Base-by-base conservation (phyloP, 768 basidiomycete genomes). In the Mycena albidolilacea region DNA sequence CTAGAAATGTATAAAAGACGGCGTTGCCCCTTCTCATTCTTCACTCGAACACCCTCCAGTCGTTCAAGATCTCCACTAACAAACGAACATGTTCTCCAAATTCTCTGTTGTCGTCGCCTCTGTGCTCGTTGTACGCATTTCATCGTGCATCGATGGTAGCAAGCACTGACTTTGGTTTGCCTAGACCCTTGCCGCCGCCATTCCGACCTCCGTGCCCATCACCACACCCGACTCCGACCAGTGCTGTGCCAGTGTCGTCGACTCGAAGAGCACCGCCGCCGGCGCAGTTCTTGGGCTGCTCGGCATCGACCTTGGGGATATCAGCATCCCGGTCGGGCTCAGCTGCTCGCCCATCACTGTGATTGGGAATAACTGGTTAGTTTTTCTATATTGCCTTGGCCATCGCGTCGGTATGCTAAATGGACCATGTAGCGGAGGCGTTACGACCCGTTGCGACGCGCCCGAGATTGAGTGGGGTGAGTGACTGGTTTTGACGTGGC, bases 151-250 rank as follows among this genome's bases (percentile, higher is more conserved):
- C 39, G 7, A 19, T 38, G 7, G 5, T 15, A 30, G 30, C 30
- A 30, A 30, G 37, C 7, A 7, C 41, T 55, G 9, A 62, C 48
- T 17, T 50, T n/a, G 7, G 7, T 50, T 50, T 48, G 17, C 39
- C 12, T 37, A 74, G 72, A 70, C 72, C 72, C 67, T 69, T 69
- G 72, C 72, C 65, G 72, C 72, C 72, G 72, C 72, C 72, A 67
- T 55, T 8, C 60, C 68, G 57, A 43, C 48, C n/a, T 46, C 58
- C 50, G 10, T 43, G 30, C 72, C 72, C n/a, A 60, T 74, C 1
- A 70, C 68, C 23, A 44, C 72, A 39, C 72, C 72, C n/a, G 57
- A 57, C 58, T 74, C 68, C 1, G 19, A 60, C 64, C 72, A 74
- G 59, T 74, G 72, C 68, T 74, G 72, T 50, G 21, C n/a, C 63